Evolutionary conservation across 176 grass and related monocot species (phyloP).

Genomic region (Phoenix roebelenii): DNA sequence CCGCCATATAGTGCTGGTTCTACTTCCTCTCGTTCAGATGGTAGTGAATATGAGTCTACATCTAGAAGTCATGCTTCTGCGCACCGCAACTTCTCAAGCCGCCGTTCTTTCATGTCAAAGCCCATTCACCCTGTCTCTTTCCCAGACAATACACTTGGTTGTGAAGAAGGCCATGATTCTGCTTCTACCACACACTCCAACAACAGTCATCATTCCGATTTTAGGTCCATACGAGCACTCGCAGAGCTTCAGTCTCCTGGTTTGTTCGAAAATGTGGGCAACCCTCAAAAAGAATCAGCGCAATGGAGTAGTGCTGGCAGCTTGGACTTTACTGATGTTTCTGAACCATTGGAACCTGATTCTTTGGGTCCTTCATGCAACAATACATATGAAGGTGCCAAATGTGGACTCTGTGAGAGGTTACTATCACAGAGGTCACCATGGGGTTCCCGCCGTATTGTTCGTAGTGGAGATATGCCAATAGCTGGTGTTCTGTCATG

Average conservation of each 20-base stretch:
- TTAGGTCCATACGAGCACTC: conserved; percentile 12
- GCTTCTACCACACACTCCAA: conserved; percentile 19
- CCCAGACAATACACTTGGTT: conserved; percentile 31
- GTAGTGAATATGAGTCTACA: conserved; percentile 57
- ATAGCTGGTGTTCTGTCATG: conserved; percentile 59
- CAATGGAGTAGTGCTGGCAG: conserved; percentile 48
- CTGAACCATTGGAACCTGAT: conserved; percentile 33
- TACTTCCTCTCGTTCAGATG: conserved; percentile 52
- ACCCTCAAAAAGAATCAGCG: conserved; percentile 24
- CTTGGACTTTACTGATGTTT: conserved; percentile 41
- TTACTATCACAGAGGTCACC: conserved; percentile 58
- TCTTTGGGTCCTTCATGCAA: conserved; percentile 11
- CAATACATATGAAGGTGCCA: conserved; percentile 26
- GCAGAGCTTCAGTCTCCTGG: conserved; percentile 23
- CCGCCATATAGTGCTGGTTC: conserved; percentile 50
- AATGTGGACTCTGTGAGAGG: conserved; percentile 52
- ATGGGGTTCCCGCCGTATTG: conserved; percentile 52
- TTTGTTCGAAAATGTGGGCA: conserved; percentile 19
- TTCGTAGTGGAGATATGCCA: conserved; percentile 61
- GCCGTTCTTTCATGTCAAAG: conserved; percentile 64
- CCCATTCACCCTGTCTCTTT: conserved; percentile 57
- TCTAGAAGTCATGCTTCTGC: conserved; percentile 41
- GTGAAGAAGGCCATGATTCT: conserved; percentile 18
- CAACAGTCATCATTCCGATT: conserved; percentile 18
- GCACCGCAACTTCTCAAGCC: conserved; percentile 35